Percentiles rank a stretch among this genome's conserved stretches.
Evolutionary conservation across 306 rosid genomes (phyloP).

Genomic region (Pyrus communis): DNA sequence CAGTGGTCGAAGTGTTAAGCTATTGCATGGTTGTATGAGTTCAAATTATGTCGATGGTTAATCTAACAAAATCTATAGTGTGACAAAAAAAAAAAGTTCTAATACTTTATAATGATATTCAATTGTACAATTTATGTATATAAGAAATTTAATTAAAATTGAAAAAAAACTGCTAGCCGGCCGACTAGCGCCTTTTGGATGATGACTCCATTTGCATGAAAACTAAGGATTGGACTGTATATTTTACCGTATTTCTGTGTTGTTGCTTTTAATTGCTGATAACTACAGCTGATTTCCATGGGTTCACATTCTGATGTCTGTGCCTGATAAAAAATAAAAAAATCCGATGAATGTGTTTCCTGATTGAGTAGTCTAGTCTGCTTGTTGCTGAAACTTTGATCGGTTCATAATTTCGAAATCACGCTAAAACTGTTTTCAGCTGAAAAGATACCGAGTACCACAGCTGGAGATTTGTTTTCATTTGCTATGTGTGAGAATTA

Average conservation of each 20-base stretch:
- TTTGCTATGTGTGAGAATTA: neutral
- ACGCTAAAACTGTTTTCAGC: neutral
- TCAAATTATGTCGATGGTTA: fast-evolving
- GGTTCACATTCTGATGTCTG: neutral
- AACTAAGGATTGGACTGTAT: neutral
- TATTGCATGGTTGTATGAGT: fast-evolving
- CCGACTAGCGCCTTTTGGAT: too few relatives aligned
- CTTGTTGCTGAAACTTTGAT: neutral
- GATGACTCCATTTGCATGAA: neutral
- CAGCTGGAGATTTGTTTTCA: neutral
- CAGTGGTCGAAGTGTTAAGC: too few relatives aligned
- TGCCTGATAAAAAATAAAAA: neutral
- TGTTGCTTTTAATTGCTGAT: neutral
- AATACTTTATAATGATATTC: too few relatives aligned
- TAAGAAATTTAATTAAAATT: too few relatives aligned
- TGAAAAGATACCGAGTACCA: neutral
- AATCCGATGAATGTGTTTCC: neutral
- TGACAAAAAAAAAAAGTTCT: too few relatives aligned
- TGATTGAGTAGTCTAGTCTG: neutral
- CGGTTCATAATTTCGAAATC: neutral
- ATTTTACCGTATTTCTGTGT: neutral
- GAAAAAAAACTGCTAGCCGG: too few relatives aligned
- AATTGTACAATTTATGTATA: too few relatives aligned
- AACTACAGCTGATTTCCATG: neutral
- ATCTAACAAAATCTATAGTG: too few relatives aligned